Evolutionary conservation across 1,284 basidiomycete genomes (phyloP), one percentile per base, ranked within the genome.

Genomic region (Irpex rosettiformis): DNA sequence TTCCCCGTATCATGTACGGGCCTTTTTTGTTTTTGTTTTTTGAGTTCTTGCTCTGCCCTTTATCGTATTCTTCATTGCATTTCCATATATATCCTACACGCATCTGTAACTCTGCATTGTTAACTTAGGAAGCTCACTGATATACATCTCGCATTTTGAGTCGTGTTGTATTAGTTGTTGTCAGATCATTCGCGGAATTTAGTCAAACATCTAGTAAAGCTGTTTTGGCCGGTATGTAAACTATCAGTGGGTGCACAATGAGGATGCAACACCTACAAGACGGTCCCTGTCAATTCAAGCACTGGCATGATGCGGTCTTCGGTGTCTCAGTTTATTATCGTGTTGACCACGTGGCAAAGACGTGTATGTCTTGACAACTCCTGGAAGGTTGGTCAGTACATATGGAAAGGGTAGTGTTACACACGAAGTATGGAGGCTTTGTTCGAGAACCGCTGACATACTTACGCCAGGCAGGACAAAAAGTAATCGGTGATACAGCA

Each of bases 101-200:
- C 60, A 51, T 37, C 52, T 61, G 60, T 61, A 61, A 58, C 60
- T 58, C 53, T 55, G 60, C 57, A 61, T 52, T 61, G 60, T 58
- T 56, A 52, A 29, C 53, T 37, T 58, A 58, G 60, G 56, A 61
- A 37, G 33, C 22, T 33, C 27, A 28, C 48, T 55, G 54, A 48
- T 61, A 47, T 53, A 56, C 37, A 54, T 51, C 58, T 21, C n/a
- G 37, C 27, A 30, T 28, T 24, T n/a, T n/a, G 37, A n/a, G 30
- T 52, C 45, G 48, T 45, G 11, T 37, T 37, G 33, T 37, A 37
- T 16, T 16, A 37, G n/a, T n/a, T n/a, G n/a, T n/a, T n/a, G n/a
- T n/a, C n/a, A n/a, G n/a, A n/a, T n/a, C n/a, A n/a, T n/a, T n/a
- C n/a, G n/a, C n/a, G n/a, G n/a, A n/a, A n/a, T n/a, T n/a, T n/a